Conservation (phyloP, 2,329 filamentous ascomycete genomes). For the Laburnicola sp. region DNA sequence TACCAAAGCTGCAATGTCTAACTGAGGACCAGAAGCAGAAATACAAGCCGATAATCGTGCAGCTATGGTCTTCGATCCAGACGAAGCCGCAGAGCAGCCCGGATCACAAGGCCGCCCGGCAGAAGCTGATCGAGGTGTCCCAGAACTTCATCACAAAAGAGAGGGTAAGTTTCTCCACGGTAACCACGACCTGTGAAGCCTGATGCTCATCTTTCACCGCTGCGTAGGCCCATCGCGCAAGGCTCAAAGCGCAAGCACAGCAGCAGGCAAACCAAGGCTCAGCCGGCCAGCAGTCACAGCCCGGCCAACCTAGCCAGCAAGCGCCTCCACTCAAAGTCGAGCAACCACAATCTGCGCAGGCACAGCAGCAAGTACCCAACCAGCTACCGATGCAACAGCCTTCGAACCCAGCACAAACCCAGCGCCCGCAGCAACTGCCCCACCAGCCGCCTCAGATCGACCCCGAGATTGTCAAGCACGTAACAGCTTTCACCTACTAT, state of each 20-base stretch:
- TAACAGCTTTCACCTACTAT: conserved; percentile 40
- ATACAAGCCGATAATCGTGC: conserved; percentile 58
- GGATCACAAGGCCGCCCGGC: conserved; percentile 55
- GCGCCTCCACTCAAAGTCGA: conserved; percentile 15
- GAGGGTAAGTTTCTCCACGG: conserved; percentile 13
- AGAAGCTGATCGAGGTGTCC: conserved; percentile 56
- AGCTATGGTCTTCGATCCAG: conserved; percentile 58
- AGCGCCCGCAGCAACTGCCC: conserved; percentile 13
- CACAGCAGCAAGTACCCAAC: conserved; percentile 34
- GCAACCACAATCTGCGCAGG: conserved; percentile 28
- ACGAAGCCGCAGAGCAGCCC: conserved; percentile 52
- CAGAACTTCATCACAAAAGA: conserved; percentile 55
- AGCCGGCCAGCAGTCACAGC: conserved; percentile 19
- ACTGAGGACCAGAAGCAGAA: conserved; percentile 59
- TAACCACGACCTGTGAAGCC: not conserved
- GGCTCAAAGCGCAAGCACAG: conserved; percentile 35
- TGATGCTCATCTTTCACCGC: not conserved
- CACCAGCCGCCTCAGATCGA: conserved; percentile 23
- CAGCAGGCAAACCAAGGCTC: conserved; percentile 17
- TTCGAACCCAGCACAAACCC: conserved; percentile 12
- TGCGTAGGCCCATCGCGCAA: conserved; percentile 44
- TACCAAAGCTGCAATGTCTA: conserved; percentile 46
- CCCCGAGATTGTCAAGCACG: conserved; percentile 43
- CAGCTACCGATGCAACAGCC: conserved; percentile 15
- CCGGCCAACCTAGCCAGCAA: conserved; percentile 27